Conservation (phyloP, 176 grass and related monocot species). For the bread wheat (Triticum aestivum) region IWGSC_CS_RefSeq_v2.1 NC_057813.1:745375437-745375936, state of each 20-base stretch:
- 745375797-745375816: conserved; percentile 9
- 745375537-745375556: conserved; percentile 10
- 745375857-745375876: neutral
- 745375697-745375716: conserved; percentile 32
- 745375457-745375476: conserved; percentile 50
- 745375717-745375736: conserved; percentile 40
- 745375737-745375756: conserved; percentile 69
- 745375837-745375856: neutral
- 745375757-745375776: conserved; percentile 87
- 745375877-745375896: neutral
- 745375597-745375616: neutral
- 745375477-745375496: conserved; percentile 28
- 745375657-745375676: neutral
- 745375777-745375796: conserved; percentile 47
- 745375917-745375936: neutral
- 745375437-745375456: conserved; percentile 55
- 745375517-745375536: neutral
- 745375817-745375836: neutral
- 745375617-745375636: neutral
- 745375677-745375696: conserved; percentile 44
- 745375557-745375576: conserved; percentile 20
- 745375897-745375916: conserved; percentile 12
- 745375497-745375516: conserved; percentile 42
- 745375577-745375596: conserved; percentile 31
- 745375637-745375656: conserved; percentile 3